A percentile compares a stretch with the other conserved stretches of the same genome.
These are phyloP conservation scores for Ramaria sp. DNA, from an alignment of 768 basidiomycete genomes.

Conservation along the genomic window DNA sequence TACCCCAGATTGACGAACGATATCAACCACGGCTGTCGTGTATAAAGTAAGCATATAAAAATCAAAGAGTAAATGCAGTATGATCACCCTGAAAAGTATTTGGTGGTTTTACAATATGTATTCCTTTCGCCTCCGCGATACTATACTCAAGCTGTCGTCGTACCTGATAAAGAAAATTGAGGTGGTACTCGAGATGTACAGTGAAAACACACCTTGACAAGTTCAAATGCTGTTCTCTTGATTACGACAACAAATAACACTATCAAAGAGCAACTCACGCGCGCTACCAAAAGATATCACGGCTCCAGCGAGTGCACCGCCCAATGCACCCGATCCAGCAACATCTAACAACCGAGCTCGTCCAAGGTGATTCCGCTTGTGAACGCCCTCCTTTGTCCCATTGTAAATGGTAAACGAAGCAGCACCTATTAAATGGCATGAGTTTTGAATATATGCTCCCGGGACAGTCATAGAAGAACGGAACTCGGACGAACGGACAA, in stretches of 20 bases:
- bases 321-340: slow-evolving; percentile 66
- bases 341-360: slow-evolving; percentile 55
- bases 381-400: slow-evolving; percentile 66
- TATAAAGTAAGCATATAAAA: neutral
- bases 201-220: slow-evolving; percentile 67
- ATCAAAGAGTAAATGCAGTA: neutral
- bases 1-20: slow-evolving; percentile 51
- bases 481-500: slow-evolving; percentile 67
- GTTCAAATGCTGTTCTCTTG: slow-evolving; percentile 61
- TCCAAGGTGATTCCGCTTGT: slow-evolving; percentile 44
- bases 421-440: slow-evolving; percentile 41
- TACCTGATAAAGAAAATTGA: slow-evolving; percentile 35
- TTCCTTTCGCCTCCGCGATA: slow-evolving; percentile 73
- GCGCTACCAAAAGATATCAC: slow-evolving; percentile 83
- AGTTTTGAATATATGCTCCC: slow-evolving; percentile 8
- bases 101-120: slow-evolving; percentile 64
- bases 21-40: slow-evolving; percentile 59
- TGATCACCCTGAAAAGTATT: slow-evolving; percentile 43
- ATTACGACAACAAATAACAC: neutral
- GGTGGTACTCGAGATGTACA: neutral
- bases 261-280: slow-evolving; percentile 42
- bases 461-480: slow-evolving; percentile 5
- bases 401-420: slow-evolving; percentile 89
- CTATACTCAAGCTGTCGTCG: slow-evolving; percentile 86
- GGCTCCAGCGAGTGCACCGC: slow-evolving; percentile 82